Conservation (phyloP, 371 early-diverging fungal genomes). For the Mortierella sp. region DNA sequence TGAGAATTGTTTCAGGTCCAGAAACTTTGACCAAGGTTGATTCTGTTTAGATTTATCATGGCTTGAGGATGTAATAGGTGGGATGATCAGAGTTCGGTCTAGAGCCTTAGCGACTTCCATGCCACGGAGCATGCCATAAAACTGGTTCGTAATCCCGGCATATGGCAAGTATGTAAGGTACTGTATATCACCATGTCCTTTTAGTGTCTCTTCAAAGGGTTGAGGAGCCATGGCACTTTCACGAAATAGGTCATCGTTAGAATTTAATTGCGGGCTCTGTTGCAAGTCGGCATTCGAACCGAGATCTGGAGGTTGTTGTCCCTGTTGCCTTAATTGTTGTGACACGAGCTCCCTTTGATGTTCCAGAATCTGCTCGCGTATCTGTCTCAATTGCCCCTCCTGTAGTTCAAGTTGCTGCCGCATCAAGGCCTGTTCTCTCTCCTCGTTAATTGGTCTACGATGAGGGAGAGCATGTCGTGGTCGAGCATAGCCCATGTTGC, state of each 20-base stretch:
- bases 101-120: slow-evolving; percentile 35
- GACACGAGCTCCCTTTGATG: not conserved
- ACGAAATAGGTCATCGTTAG: not conserved
- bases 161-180: slow-evolving; percentile 45
- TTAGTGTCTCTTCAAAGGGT: slow-evolving; percentile 22
- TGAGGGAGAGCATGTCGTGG: slow-evolving; percentile 32
- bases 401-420: slow-evolving; percentile 19
- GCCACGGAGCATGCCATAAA: slow-evolving; percentile 43
- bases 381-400: slow-evolving; percentile 9
- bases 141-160: slow-evolving; percentile 48
- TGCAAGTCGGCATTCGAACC: not conserved
- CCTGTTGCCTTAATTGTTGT: not conserved
- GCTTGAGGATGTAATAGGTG: slow-evolving; percentile 40
- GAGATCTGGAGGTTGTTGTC: not conserved
- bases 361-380: slow-evolving; percentile 10
- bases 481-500: slow-evolving; percentile 5
- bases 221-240: slow-evolving; percentile 9
- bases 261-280: slow-evolving; percentile 13
- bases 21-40: slow-evolving; percentile 46
- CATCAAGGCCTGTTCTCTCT: slow-evolving; percentile 23
- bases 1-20: slow-evolving; percentile 34
- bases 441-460: slow-evolving; percentile 16
- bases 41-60: slow-evolving; percentile 39
- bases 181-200: not conserved
- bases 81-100: slow-evolving; percentile 39